Evolutionary conservation across 352 stramenopile species (phyloP).

Genomic region (Pythium aristosporum): DNA sequence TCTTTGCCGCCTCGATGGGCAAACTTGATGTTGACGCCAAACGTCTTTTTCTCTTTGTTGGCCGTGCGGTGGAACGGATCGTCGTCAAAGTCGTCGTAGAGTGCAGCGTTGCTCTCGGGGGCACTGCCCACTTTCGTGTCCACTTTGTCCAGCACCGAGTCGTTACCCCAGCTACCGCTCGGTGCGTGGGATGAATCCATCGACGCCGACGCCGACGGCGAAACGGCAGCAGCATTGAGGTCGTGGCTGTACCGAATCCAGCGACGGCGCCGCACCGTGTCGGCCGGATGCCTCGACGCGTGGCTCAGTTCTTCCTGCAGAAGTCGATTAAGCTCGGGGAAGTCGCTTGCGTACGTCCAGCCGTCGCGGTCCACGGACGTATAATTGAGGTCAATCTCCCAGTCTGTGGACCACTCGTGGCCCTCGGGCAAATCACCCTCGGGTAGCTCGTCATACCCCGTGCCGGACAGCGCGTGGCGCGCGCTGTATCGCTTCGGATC

Average conservation of each 20-base stretch:
- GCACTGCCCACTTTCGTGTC: slow-evolving; percentile 29
- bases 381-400: slow-evolving; percentile 83
- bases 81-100: slow-evolving; percentile 50
- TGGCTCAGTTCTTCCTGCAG: slow-evolving; percentile 82
- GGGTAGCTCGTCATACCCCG: slow-evolving; percentile 64
- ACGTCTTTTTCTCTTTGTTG: slow-evolving; percentile 84
- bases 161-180: slow-evolving; percentile 49
- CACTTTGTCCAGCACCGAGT: slow-evolving; percentile 32
- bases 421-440: slow-evolving; percentile 64
- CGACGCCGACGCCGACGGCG: slow-evolving; percentile 52
- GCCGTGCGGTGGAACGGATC: slow-evolving; percentile 85
- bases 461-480: slow-evolving; percentile 45
- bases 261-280: slow-evolving; percentile 71
- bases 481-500: slow-evolving; percentile 80
- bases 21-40: slow-evolving; percentile 87
- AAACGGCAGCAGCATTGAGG: slow-evolving; percentile 31
- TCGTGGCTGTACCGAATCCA: slow-evolving; percentile 69
- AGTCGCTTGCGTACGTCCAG: slow-evolving; percentile 86
- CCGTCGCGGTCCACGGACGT: slow-evolving; percentile 77
- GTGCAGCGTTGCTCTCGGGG: slow-evolving; percentile 26
- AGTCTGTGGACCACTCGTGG: slow-evolving; percentile 79
- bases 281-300: slow-evolving; percentile 75
- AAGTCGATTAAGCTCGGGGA: slow-evolving; percentile 70
- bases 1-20: slow-evolving; percentile 78
- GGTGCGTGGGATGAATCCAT: slow-evolving; percentile 42